phyloP scores from a whole-genome alignment of 2,329 filamentous ascomycete species.

The Ascosphaera apis region DNA sequence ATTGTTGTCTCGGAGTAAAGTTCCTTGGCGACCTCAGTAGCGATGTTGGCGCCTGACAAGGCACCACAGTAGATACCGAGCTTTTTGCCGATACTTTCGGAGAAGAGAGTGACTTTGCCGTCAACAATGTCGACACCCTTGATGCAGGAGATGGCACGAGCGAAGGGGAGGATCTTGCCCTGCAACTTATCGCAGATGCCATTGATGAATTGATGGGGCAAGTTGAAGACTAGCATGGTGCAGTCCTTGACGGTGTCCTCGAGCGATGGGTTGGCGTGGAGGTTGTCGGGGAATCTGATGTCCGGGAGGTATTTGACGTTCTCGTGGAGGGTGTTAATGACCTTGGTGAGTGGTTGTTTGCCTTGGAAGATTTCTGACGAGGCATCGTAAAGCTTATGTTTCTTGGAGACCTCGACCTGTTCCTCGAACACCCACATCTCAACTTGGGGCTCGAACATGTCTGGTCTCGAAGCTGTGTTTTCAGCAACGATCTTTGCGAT shows the following conservation, averaged over 20 bases:
- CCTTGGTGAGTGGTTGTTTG: constrained; percentile 63
- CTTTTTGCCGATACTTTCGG: constrained; percentile 75
- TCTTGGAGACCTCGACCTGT: constrained; percentile 48
- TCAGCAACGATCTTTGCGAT: constrained; percentile 95
- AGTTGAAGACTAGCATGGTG: constrained; percentile 84
- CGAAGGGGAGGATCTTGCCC: constrained; percentile 76
- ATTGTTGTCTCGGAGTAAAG: constrained; percentile 96
- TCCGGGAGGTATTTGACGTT: constrained; percentile 96
- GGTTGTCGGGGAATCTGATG: constrained; percentile 58
- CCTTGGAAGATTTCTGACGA: constrained; percentile 33
- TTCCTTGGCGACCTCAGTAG: constrained; percentile 78
- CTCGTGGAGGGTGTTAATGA: constrained; percentile 87
- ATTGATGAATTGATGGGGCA: constrained; percentile 74
- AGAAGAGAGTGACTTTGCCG: constrained; percentile 70
- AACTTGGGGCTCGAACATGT: constrained; percentile 68
- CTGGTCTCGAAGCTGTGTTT: constrained; percentile 54
- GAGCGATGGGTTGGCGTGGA: constrained; percentile 21
- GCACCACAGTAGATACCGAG: constrained; percentile 94
- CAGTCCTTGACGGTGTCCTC: constrained; percentile 57
- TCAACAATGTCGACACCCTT: constrained; percentile 90
- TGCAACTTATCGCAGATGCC: constrained; percentile 64
- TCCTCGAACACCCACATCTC: constrained; percentile 99
- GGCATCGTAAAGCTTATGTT: constrained; percentile 49
- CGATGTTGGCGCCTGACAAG: constrained; percentile 88
- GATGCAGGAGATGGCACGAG: constrained; percentile 88